Evolutionary conservation across 345 rosid genomes (phyloP), one percentile per base, ranked within the genome.

Genomic region (Gossypium raimondii): DNA sequence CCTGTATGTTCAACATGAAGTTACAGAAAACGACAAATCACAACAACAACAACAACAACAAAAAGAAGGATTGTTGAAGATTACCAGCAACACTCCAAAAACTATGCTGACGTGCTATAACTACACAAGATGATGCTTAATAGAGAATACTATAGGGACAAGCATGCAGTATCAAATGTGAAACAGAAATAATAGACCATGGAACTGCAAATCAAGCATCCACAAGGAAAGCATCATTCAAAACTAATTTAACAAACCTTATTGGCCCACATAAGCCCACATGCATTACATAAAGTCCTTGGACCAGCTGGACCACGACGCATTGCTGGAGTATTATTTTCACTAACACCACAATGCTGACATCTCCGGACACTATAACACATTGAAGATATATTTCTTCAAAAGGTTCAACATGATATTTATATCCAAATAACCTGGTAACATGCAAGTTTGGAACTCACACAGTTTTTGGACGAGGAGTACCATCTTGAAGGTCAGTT

Each of bases 231-330:
- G 52, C 41, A 53, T 16, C 13, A 29, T 70, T 53, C 48, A 63
- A 17, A 52, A 47, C 74, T 27, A 13, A 73, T 77, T 50, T 9
- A 73, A 58, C 76, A 43, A 38, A 90, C 95, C 92, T 88, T 90
- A 81, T 90, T 90, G 22, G 95, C 92, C 95, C 95, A 90, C 95
- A 90, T 90, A n/a, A 90, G 88, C 61, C 95, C 95, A 72, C 95
- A 90, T 6, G 95, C 95, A 70, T 90, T 90, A 78, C 92, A 90
- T 67, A 90, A 80, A 63, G 92, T 90, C 78, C 95, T 88, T 41
- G 95, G 92, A 77, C 95, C 95, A 80, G 87, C 89, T 61, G 95
- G 95, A 45, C 95, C 95, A 73, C 95, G 92, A 65, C 92, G 95
- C 95, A 90, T 90, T 60, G 90, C 90, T 29, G 95, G 92, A 66